Evolutionary conservation across 176 grass and related monocot genomes (phyloP).

Genomic region (Oryza nivara): DNA sequence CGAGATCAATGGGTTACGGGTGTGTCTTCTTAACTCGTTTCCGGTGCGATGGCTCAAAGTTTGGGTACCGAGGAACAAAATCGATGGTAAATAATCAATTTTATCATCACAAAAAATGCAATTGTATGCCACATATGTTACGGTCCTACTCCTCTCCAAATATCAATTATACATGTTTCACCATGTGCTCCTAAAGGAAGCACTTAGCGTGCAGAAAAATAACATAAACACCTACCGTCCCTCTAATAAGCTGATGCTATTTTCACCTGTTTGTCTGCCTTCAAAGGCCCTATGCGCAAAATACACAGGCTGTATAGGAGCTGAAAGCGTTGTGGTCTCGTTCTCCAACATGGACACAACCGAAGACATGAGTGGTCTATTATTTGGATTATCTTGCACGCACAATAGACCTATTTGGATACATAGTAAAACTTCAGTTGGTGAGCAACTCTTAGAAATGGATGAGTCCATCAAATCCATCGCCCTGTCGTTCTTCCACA

Average conservation of each 20-base stretch:
- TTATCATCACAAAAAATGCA: too few relatives aligned
- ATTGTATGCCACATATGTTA: too few relatives aligned
- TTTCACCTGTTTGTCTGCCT: conserved; percentile 25
- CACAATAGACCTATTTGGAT: conserved; percentile 27
- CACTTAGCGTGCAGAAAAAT: neutral
- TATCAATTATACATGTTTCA: too few relatives aligned
- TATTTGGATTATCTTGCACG: too few relatives aligned
- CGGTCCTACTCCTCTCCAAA: too few relatives aligned
- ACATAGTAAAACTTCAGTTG: conserved; percentile 42
- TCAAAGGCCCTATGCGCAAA: conserved; percentile 29
- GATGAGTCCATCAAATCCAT: conserved; percentile 36
- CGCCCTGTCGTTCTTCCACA: conserved; percentile 55
- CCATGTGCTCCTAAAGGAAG: too few relatives aligned
- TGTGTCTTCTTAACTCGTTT: too few relatives aligned
- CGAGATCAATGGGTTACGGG: too few relatives aligned
- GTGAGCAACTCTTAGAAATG: neutral
- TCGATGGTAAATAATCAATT: too few relatives aligned
- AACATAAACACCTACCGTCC: conserved; percentile 2
- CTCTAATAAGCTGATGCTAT: conserved; percentile 12
- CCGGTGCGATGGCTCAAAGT: too few relatives aligned
- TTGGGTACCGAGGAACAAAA: too few relatives aligned
- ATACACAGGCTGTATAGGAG: conserved; percentile 45
- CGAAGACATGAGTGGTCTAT: conserved; percentile 55
- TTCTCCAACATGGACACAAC: conserved; percentile 59
- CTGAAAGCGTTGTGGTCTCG: conserved; percentile 10